Evolutionary conservation across 768 basidiomycete genomes (phyloP), one percentile per base, ranked within the genome.

Genomic region (Lepiota venenata): DNA sequence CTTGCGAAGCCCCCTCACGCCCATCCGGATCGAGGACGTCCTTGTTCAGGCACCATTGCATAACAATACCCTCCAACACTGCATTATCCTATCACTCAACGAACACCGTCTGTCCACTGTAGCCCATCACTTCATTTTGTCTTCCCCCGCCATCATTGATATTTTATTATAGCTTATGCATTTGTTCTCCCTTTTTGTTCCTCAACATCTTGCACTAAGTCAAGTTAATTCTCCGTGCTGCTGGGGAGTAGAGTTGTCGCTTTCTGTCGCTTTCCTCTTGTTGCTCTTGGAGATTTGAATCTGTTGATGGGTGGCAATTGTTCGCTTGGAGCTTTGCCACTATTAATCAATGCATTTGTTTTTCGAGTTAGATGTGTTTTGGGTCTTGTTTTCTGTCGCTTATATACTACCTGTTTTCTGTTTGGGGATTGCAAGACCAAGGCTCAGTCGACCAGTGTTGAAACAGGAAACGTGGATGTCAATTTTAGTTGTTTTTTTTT

Each of bases 81-180:
- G 48, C 53, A 48, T 43, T 41, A 29, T 41, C 52, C 56, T 56
- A 48, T 52, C 51, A 46, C 47, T 41, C 44, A 52, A 54, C 43
- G 37, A 47, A 40, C 56, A 52, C 35, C 45, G 46, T 57, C 51
- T 49, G 46, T 57, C 51, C 47, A 50, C 45, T 52, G 47, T 53
- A 49, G 52, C 27, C 56, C 51, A 38, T 48, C 52, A 52, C 35
- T 35, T 50, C 20, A 32, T 46, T 47, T n/a, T 54, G 32, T 50
- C 42, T 46, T 47, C 43, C 25, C 29, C 32, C 47, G 42, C 52
- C 48, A 18, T 60, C 51, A 27, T 56, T 49, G 39, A 22, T 52
- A 56, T 29, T 50, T 47, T 54, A 52, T 54, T 22, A 45, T 54
- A 37, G 52, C 45, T 54, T 52, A 51, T 47, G 48, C 49, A 46